Conservation (phyloP, 2,329 filamentous ascomycete species). For the Neofusicoccum umdonicola region DNA sequence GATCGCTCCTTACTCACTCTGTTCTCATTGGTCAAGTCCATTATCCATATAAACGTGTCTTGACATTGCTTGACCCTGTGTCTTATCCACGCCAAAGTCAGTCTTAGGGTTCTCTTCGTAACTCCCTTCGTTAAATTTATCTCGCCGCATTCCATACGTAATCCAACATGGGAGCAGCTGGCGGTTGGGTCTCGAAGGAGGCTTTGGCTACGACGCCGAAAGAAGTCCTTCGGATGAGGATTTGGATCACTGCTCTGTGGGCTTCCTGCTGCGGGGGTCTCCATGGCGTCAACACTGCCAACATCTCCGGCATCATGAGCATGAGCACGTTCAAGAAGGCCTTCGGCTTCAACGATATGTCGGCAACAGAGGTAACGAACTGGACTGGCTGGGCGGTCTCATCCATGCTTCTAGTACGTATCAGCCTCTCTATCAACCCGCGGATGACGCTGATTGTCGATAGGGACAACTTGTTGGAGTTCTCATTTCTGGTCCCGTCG, state of each 20-base stretch:
- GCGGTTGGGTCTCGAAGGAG: too few species aligned
- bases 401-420: neutral
- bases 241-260: neutral
- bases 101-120: too few species aligned
- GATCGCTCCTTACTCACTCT: too few species aligned
- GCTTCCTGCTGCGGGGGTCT: neutral
- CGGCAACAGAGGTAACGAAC: neutral
- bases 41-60: too few species aligned
- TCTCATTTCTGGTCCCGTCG: neutral
- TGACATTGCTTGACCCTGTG: too few species aligned
- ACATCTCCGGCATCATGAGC: neutral
- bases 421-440: neutral
- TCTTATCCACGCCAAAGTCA: too few species aligned
- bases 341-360: neutral
- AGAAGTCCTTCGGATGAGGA: constrained; percentile 14
- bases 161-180: too few species aligned
- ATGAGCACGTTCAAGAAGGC: neutral
- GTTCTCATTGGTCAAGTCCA: too few species aligned
- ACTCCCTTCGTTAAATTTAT: too few species aligned
- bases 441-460: neutral
- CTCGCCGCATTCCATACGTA: too few species aligned
- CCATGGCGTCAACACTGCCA: constrained; percentile 1
- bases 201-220: too few species aligned
- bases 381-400: neutral
- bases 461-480: neutral